phyloP scores from a whole-genome alignment of 108 stramenopile species.

The Conticribra weissflogii region DNA sequence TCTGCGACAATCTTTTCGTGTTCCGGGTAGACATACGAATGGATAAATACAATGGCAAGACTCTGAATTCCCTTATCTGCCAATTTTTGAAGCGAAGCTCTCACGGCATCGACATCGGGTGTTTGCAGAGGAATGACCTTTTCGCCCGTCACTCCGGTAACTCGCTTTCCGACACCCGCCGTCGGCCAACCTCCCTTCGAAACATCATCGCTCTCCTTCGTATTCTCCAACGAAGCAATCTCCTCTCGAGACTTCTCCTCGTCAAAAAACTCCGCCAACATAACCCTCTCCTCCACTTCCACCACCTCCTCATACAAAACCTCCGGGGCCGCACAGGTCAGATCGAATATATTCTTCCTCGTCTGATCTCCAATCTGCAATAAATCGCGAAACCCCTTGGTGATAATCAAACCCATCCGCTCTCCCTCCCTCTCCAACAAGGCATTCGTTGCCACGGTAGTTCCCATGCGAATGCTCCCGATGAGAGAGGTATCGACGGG shows the following conservation, averaged over 20 bases:
- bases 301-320: conserved; percentile 92
- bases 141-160: conserved; percentile 85
- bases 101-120: conserved; percentile 72
- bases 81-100: conserved; percentile 65
- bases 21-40: conserved; percentile 81
- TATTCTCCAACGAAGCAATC: conserved; percentile 20
- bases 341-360: conserved; percentile 91
- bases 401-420: conserved; percentile 87
- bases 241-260: conserved; percentile 42
- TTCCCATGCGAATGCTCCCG: conserved; percentile 94
- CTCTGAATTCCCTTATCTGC: conserved; percentile 78
- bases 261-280: conserved; percentile 67
- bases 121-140: conserved; percentile 50
- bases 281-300: conserved; percentile 93
- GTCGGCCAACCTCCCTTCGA: conserved; percentile 25
- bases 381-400: conserved; percentile 91
- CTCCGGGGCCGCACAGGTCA: conserved; percentile 73
- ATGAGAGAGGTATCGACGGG: conserved; percentile 79
- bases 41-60: conserved; percentile 89
- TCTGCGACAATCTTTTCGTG: conserved; percentile 88
- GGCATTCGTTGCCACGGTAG: conserved; percentile 98
- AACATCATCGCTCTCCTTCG: conserved; percentile 9
- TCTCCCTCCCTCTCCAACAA: conserved; percentile 95
- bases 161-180: conserved; percentile 40
- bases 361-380: conserved; percentile 95